Percentiles rank a stretch among this genome's conserved stretches.
Evolutionary conservation across 306 rosid genomes (phyloP).

Genomic region (Crataegus laevigata): DNA sequence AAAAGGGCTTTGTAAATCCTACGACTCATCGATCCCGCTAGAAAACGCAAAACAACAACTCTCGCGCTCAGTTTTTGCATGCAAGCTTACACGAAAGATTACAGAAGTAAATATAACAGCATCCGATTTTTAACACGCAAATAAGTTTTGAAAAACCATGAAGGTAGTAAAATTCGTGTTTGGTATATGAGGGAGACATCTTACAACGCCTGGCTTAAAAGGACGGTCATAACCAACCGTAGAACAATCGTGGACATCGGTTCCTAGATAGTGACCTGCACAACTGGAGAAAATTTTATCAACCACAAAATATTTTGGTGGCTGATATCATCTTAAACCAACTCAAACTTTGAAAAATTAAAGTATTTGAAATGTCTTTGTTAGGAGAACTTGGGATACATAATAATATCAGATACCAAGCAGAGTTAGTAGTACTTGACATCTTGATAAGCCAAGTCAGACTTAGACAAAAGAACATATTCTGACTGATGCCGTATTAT

Average conservation of each 20-base stretch:
- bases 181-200: slow-evolving; percentile 31
- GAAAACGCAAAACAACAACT: too few species aligned
- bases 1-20: too few species aligned
- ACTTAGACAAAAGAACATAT: background rate
- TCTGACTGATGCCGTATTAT: background rate
- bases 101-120: background rate
- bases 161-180: background rate
- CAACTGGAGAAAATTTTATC: background rate
- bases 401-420: background rate
- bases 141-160: background rate
- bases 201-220: slow-evolving; percentile 93
- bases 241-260: slow-evolving; percentile 91
- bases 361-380: background rate
- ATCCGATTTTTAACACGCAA: too few species aligned
- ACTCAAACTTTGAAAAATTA: background rate
- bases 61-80: background rate
- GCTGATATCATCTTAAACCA: background rate
- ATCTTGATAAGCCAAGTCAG: background rate
- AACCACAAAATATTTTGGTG: background rate
- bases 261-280: slow-evolving; percentile 90
- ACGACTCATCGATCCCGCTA: too few species aligned
- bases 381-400: too few species aligned
- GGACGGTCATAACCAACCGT: slow-evolving; percentile 49
- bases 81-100: background rate
- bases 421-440: background rate